Percentiles rank a stretch among this genome's conserved stretches.
Evolutionary conservation across 75 land plant genomes (phyloP).

Genomic region (Isoetes taiwanensis): DNA sequence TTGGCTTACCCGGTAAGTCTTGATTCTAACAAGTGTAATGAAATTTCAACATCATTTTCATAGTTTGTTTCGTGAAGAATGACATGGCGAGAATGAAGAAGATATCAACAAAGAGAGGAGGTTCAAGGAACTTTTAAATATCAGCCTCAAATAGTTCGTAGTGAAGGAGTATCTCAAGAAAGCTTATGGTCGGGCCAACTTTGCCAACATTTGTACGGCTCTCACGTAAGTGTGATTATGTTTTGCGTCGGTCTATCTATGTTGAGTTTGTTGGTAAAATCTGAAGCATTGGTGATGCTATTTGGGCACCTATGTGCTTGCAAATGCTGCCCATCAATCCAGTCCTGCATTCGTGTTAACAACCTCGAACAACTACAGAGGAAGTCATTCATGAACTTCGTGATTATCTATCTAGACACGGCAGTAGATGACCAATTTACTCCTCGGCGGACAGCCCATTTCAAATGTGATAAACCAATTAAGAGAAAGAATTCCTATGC

Average conservation of each 20-base stretch:
- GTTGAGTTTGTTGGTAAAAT: not conserved
- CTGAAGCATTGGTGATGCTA: not conserved
- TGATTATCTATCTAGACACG: conserved; percentile 12
- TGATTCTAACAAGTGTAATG: too few relatives aligned
- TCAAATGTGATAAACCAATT: not conserved
- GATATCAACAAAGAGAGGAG: too few relatives aligned
- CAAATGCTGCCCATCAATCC: conserved; percentile 77
- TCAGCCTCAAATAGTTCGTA: conserved; percentile 26
- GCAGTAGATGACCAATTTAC: too few relatives aligned
- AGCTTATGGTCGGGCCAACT: conserved; percentile 44
- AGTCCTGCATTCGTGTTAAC: conserved; percentile 84
- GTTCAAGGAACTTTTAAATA: too few relatives aligned
- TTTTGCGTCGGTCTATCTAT: not conserved
- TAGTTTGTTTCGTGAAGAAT: too few relatives aligned
- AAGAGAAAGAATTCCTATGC: not conserved
- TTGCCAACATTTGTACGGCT: conserved; percentile 35
- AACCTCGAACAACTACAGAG: conserved; percentile 45
- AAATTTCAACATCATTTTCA: too few relatives aligned
- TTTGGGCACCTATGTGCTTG: not conserved
- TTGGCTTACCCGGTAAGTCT: too few relatives aligned
- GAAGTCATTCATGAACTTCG: conserved; percentile 43
- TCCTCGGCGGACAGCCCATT: not conserved
- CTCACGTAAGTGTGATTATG: conserved; percentile 28
- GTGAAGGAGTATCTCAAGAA: conserved; percentile 41
- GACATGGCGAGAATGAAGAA: too few relatives aligned